These are phyloP conservation scores for Esteya vermicola DNA, from an alignment of 2,329 filamentous ascomycete species.

Conservation along the genomic window DNA sequence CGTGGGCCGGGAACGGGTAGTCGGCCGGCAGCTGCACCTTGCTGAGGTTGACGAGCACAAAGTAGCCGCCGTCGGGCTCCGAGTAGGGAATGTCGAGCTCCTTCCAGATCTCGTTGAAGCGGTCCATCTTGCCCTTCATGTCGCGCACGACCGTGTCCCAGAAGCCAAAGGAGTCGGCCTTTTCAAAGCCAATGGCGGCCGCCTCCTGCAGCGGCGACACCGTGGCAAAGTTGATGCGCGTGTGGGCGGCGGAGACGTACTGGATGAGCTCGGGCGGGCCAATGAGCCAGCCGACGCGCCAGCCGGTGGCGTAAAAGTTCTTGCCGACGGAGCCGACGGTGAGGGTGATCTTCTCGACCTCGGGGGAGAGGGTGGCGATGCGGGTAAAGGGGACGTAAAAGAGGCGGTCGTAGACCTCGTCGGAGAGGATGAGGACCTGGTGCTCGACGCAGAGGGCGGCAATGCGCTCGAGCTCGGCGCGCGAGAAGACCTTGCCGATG, in stretches of 20 bases:
- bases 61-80: conserved; percentile 92
- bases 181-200: conserved; percentile 82
- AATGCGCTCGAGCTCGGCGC: conserved; percentile 68
- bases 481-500: conserved; percentile 87
- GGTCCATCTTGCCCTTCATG: conserved; percentile 80
- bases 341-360: conserved; percentile 74
- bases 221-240: conserved; percentile 87
- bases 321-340: conserved; percentile 95
- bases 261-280: conserved; percentile 80
- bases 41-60: conserved; percentile 85
- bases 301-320: conserved; percentile 96
- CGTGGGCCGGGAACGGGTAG: conserved; percentile 83
- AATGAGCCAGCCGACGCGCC: conserved; percentile 91
- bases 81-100: conserved; percentile 71
- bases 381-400: conserved; percentile 94
- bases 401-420: conserved; percentile 88
- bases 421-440: conserved; percentile 83
- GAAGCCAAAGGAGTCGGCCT: conserved; percentile 73
- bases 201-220: conserved; percentile 92
- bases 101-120: conserved; percentile 70
- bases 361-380: conserved; percentile 78
- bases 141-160: conserved; percentile 73
- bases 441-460: conserved; percentile 83
- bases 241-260: conserved; percentile 84
- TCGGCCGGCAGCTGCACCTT: conserved; percentile 71